phyloP scores from a whole-genome alignment of 2,329 filamentous ascomycete species.

The Trichoderma endophyticum region DNA sequence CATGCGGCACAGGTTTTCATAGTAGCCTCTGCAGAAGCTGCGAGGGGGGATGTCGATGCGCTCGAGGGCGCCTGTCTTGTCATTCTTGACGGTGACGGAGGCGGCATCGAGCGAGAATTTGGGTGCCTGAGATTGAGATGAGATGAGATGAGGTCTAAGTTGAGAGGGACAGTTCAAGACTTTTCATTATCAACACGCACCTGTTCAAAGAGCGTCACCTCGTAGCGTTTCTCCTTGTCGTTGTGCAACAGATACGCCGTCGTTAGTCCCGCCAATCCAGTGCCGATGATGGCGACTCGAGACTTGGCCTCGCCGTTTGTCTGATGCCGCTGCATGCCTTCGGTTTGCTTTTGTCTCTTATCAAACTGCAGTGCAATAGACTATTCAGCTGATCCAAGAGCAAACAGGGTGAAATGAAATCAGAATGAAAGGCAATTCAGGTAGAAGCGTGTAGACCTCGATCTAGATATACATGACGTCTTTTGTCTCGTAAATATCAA shows the following conservation, averaged over 20 bases:
- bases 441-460: no score
- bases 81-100: conserved; percentile 36
- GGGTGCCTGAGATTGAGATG: conserved; percentile 27
- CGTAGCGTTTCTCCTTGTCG: conserved; percentile 31
- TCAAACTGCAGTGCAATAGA: background rate
- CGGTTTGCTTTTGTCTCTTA: no score
- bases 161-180: background rate
- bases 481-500: background rate
- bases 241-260: conserved; percentile 35
- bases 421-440: no score
- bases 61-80: conserved; percentile 30
- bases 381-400: background rate
- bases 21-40: conserved; percentile 44
- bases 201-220: conserved; percentile 39
- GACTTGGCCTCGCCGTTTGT: background rate
- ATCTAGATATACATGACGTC: no score
- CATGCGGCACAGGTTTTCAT: conserved; percentile 53
- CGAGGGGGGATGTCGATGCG: conserved; percentile 41
- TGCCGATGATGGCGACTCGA: conserved; percentile 36
- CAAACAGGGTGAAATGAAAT: no score
- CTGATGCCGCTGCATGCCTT: background rate
- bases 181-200: conserved; percentile 21
- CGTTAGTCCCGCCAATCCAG: conserved; percentile 37
- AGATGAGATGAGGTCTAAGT: background rate
- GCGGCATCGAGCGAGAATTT: conserved; percentile 38